Percentiles rank a stretch among this genome's conserved stretches.
Conservation (phyloP, 306 rosid species). For the Fagus sylvatica region DNA sequence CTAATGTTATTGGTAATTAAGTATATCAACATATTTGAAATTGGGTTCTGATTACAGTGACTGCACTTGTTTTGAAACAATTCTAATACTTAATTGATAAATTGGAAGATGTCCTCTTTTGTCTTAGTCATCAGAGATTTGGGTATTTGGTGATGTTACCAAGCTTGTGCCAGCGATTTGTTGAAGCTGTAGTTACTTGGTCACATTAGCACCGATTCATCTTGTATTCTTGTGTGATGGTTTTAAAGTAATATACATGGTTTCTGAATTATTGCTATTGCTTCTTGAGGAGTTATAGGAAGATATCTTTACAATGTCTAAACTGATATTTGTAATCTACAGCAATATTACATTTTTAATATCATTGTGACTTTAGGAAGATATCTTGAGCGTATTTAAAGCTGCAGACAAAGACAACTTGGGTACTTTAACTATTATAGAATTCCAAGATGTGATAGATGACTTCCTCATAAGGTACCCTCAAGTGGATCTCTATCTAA, state of each 20-base stretch:
- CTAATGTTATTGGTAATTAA: constrained; percentile 24
- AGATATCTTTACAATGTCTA: constrained; percentile 9
- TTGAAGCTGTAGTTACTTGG: neutral
- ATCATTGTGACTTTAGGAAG: constrained; percentile 55
- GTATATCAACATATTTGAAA: constrained; percentile 2
- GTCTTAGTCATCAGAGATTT: constrained; percentile 7
- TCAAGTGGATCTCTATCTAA: constrained; percentile 68
- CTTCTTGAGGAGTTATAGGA: neutral
- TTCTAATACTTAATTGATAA: neutral
- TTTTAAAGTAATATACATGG: neutral
- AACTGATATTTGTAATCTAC: neutral
- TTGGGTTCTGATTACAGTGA: constrained; percentile 5
- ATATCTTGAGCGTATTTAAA: constrained; percentile 58
- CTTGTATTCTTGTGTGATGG: neutral
- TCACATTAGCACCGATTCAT: neutral
- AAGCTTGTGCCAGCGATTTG: neutral
- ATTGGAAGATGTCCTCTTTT: neutral
- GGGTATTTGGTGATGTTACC: constrained; percentile 5
- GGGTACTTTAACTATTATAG: constrained; percentile 61
- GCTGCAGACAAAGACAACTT: constrained; percentile 78
- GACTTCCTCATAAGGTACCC: constrained; percentile 80
- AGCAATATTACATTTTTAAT: neutral
- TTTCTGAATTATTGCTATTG: neutral
- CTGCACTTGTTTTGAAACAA: neutral
- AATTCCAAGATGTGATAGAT: constrained; percentile 72